These are phyloP conservation scores for Trypanosoma congolense DNA, from an alignment of 208 protist species.

Conservation along the genomic window DNA sequence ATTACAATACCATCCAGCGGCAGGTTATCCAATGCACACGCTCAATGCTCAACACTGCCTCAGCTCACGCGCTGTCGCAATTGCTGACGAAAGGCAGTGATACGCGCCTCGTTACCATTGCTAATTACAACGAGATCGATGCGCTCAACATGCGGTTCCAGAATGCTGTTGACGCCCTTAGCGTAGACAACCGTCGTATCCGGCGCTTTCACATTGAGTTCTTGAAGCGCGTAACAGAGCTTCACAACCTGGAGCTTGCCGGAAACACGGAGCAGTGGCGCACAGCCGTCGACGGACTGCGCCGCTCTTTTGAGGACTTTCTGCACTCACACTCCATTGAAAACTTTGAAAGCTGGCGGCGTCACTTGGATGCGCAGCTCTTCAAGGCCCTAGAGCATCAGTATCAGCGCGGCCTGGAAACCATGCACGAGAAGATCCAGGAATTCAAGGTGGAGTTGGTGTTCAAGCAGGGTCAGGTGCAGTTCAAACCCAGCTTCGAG, in stretches of 20 bases:
- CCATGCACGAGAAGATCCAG: conserved; percentile 90
- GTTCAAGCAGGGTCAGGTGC: conserved; percentile 89
- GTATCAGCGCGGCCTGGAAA: conserved; percentile 90
- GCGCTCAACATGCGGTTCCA: conserved; percentile 79
- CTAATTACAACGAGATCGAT: conserved; percentile 81
- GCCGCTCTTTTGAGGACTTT: conserved; percentile 82
- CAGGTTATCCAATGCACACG: conserved; percentile 74
- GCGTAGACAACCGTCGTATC: conserved; percentile 78
- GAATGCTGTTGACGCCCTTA: conserved; percentile 72
- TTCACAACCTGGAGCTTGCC: conserved; percentile 89
- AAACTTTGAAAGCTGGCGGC: conserved; percentile 86
- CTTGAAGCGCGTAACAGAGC: conserved; percentile 63
- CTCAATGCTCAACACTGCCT: conserved; percentile 53
- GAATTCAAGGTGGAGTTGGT: conserved; percentile 91
- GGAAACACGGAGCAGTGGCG: conserved; percentile 92
- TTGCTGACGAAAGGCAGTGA: conserved; percentile 52
- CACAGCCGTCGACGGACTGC: conserved; percentile 77
- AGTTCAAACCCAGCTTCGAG: conserved; percentile 94
- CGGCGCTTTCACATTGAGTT: conserved; percentile 85
- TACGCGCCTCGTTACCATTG: conserved; percentile 40
- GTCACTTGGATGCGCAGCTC: conserved; percentile 95
- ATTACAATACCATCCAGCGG: conserved; percentile 79
- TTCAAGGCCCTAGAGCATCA: conserved; percentile 97
- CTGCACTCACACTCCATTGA: conserved; percentile 62
- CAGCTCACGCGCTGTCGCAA: conserved; percentile 47